Base-by-base conservation (phyloP, 208 protist species). In the Acanthamoeba lenticulata region DNA sequence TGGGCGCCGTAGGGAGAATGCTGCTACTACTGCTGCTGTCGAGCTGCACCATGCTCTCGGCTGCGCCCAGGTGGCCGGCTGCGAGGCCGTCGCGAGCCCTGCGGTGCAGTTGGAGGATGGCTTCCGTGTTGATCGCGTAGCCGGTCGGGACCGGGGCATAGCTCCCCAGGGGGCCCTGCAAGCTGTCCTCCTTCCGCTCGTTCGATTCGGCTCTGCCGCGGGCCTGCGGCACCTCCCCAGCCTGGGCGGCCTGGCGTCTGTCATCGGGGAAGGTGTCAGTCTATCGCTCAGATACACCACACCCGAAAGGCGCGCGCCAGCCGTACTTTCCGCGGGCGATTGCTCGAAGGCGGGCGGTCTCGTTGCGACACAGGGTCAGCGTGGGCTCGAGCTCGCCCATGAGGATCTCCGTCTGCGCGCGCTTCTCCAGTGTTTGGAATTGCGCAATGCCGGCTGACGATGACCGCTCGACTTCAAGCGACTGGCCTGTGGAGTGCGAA, bases 391-490 rank as follows among this genome's bases (percentile, higher is more conserved):
- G 69, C 27, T 79, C 69, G 69, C 69, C 38, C 15, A 38, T 79
- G 0, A 79, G 69, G 19, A 79, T n/a, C n/a, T 79, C 69, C 15
- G 69, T 79, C 38, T 79, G 36, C 17, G 69, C 38, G 38, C 69
- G 69, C 69, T 79, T 79, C 69, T 79, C 69, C 7, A 79, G 36
- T 7, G 69, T 79, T 34, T 79, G 69, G 69, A 79, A 79, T 15
- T 19, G 69, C 69, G 36, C 69, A 40, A 79, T 79, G 69, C 69
- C 69, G 34, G 69, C 69, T 9, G 69, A 79, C 38, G 69, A 79
- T 27, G 69, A 79, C 15, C 69, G 3, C 38, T 79, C 69, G 69
- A 24, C 69, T 34, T 79, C 69, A 11, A 79, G 36, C 69, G 69
- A 38, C 42, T 79, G 69, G 69, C 69, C 69, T 79, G 38, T 47